Evolutionary conservation across 192 early-diverging fungal species (phyloP).

Genomic region (Coemansia javaensis): DNA sequence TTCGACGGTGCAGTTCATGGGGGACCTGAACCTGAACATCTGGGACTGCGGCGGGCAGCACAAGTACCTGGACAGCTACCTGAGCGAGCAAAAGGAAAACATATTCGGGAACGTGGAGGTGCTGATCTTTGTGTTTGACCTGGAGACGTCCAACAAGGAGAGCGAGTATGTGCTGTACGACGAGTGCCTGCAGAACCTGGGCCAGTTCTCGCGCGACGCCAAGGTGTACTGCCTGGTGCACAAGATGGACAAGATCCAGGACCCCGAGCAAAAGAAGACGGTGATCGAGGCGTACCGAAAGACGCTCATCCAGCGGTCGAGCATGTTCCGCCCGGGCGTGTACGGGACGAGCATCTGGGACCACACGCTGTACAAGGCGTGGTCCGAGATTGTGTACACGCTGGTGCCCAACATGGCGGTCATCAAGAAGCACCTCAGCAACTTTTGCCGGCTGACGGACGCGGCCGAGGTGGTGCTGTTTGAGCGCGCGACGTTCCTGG

Average conservation of each 20-base stretch:
- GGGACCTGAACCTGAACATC: slow-evolving; percentile 92
- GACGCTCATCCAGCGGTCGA: slow-evolving; percentile 26
- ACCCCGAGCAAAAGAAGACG: slow-evolving; percentile 58
- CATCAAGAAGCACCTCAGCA: slow-evolving; percentile 73
- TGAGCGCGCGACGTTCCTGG: slow-evolving; percentile 92
- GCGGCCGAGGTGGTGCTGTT: slow-evolving; percentile 94
- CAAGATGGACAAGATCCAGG: slow-evolving; percentile 94
- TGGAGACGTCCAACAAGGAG: slow-evolving; percentile 85
- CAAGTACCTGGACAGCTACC: slow-evolving; percentile 98
- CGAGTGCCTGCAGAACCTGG: slow-evolving; percentile 77
- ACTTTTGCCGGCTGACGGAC: slow-evolving; percentile 80
- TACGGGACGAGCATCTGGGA: slow-evolving; percentile 42
- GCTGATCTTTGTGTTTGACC: slow-evolving; percentile 98
- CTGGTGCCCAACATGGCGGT: slow-evolving; percentile 88
- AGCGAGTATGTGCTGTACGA: slow-evolving; percentile 91
- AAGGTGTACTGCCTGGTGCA: slow-evolving; percentile 95
- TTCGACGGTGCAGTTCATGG: slow-evolving; percentile 90
- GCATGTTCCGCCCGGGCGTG: slow-evolving; percentile 15
- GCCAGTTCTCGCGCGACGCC: slow-evolving; percentile 77
- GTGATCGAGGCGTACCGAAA: slow-evolving; percentile 25
- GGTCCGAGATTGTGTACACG: slow-evolving; percentile 94
- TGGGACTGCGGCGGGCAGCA: slow-evolving; percentile 95
- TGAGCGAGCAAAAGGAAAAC: slow-evolving; percentile 85
- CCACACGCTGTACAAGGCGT: slow-evolving; percentile 61
- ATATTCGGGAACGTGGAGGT: slow-evolving; percentile 98